These are phyloP conservation scores for Liriodendron chinense DNA, from an alignment of 164 flowering plant genomes.

Conservation along the genomic window DNA sequence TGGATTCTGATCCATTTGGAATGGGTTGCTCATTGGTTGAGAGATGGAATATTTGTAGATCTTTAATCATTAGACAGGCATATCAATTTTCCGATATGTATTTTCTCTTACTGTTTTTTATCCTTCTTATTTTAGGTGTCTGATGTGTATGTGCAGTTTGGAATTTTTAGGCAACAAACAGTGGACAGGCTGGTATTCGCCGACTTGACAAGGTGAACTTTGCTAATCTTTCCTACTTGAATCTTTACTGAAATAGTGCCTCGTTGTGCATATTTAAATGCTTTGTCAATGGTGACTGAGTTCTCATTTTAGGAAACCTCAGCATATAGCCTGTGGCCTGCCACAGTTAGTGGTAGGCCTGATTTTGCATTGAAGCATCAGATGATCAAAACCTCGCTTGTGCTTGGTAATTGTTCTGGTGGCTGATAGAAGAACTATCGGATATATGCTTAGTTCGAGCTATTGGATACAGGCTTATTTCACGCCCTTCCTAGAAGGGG, in stretches of 20 bases:
- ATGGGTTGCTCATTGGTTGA: neutral
- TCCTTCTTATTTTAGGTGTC: neutral
- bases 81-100: neutral
- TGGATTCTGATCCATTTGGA: no score
- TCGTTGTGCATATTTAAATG: neutral
- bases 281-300: neutral
- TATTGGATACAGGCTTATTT: no score
- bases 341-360: neutral
- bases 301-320: neutral
- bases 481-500: no score
- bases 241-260: neutral
- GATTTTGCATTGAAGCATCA: no score
- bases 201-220: neutral
- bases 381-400: no score
- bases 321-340: neutral
- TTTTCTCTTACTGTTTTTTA: neutral
- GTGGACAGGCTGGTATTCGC: neutral
- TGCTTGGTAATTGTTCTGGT: no score
- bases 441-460: no score
- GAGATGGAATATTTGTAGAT: neutral
- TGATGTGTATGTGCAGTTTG: conserved; percentile 1
- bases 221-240: neutral
- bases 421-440: no score
- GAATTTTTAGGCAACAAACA: neutral
- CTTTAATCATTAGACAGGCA: neutral